A percentile compares a stretch with the other conserved stretches of the same genome.
These are phyloP conservation scores for Neurospora sp. DNA, from an alignment of 2,329 filamentous ascomycete species.

Conservation along the genomic window DNA sequence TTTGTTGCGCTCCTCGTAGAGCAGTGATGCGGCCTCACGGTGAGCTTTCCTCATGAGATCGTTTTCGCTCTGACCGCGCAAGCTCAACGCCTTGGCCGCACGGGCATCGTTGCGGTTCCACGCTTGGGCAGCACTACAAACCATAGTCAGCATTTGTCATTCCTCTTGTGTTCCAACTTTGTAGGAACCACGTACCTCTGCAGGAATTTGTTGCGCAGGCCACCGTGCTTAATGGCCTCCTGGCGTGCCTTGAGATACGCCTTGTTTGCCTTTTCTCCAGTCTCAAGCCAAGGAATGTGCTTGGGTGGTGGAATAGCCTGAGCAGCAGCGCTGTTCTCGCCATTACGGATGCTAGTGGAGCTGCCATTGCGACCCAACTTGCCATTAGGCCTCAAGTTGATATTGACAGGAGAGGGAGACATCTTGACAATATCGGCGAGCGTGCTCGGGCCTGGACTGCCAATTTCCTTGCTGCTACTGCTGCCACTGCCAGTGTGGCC, in stretches of 20 bases:
- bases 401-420: constrained; percentile 71
- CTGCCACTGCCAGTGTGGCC: constrained; percentile 37
- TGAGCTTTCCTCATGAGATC: constrained; percentile 96
- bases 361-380: constrained; percentile 54
- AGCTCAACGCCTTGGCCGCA: constrained; percentile 86
- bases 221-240: constrained; percentile 95
- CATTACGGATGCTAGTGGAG: constrained; percentile 51
- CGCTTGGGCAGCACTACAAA: constrained; percentile 75
- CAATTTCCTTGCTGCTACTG: background rate
- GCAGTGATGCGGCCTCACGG: constrained; percentile 78
- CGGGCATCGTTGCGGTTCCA: constrained; percentile 98
- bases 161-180: too few relatives aligned
- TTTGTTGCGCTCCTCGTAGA: constrained; percentile 91
- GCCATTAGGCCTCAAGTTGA: constrained; percentile 46
- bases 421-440: constrained; percentile 92
- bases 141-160: constrained; percentile 8
- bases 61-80: constrained; percentile 93
- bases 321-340: constrained; percentile 71
- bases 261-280: constrained; percentile 81
- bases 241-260: constrained; percentile 90
- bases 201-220: constrained; percentile 90
- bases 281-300: constrained; percentile 94
- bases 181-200: constrained; percentile 56
- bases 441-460: constrained; percentile 48
- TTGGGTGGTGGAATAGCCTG: constrained; percentile 79